phyloP scores from a whole-genome alignment of 345 rosid species.

The Noccaea caerulescens region DNA sequence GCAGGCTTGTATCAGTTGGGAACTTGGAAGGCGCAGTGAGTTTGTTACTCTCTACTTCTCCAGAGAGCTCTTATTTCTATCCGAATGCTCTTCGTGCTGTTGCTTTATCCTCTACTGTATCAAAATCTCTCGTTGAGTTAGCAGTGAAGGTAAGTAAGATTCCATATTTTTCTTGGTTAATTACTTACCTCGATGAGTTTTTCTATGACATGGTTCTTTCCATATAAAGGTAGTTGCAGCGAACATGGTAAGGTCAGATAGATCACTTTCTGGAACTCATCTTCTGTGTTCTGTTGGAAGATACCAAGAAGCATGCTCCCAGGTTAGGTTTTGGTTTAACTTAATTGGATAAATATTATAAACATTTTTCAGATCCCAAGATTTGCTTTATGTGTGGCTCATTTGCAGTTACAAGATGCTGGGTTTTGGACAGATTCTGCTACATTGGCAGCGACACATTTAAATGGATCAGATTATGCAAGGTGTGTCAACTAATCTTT shows the following conservation, averaged over 20 bases:
- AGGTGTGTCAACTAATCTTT: conserved; percentile 27
- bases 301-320: conserved; percentile 95
- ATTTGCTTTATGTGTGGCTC: not conserved
- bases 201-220: not conserved
- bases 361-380: not conserved
- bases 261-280: conserved; percentile 86
- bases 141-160: conserved; percentile 67
- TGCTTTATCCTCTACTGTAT: conserved; percentile 88
- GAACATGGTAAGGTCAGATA: conserved; percentile 88
- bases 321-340: conserved; percentile 54
- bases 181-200: not conserved
- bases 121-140: conserved; percentile 85
- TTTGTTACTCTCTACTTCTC: conserved; percentile 81
- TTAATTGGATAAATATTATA: not conserved
- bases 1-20: conserved; percentile 82
- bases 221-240: conserved; percentile 81
- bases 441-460: conserved; percentile 83
- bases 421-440: conserved; percentile 96
- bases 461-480: conserved; percentile 87
- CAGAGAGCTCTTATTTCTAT: conserved; percentile 84
- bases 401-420: conserved; percentile 81
- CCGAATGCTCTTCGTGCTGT: conserved; percentile 87
- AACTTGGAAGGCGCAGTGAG: conserved; percentile 94
- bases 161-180: not conserved
- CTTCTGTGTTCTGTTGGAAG: conserved; percentile 94